phyloP scores from a whole-genome alignment of 2,329 filamentous ascomycete species.

The Fusarium sp. region DNA sequence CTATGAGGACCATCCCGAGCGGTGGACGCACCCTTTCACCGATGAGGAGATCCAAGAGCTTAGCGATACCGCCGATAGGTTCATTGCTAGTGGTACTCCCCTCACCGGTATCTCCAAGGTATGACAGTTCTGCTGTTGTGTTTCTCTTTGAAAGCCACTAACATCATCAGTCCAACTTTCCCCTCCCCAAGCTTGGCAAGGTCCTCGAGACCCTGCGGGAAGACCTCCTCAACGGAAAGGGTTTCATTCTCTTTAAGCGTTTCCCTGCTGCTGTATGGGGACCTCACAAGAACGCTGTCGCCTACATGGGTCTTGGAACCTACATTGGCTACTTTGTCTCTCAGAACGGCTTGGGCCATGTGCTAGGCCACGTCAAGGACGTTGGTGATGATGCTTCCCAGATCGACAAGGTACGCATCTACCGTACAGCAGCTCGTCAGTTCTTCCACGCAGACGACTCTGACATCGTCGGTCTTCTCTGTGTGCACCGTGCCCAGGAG shows the following conservation, averaged over 20 bases:
- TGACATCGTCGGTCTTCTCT: slow-evolving; percentile 84
- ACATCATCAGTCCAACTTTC: slow-evolving; percentile 51
- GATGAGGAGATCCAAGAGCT: slow-evolving; percentile 72
- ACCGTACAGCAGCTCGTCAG: slow-evolving; percentile 75
- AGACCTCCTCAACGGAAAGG: slow-evolving; percentile 76
- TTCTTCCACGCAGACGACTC: slow-evolving; percentile 75
- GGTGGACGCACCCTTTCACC: slow-evolving; percentile 77
- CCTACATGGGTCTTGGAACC: slow-evolving; percentile 89
- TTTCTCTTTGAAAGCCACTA: not conserved
- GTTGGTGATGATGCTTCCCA: slow-evolving; percentile 80
- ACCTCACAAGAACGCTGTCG: slow-evolving; percentile 78
- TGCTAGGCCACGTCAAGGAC: slow-evolving; percentile 89
- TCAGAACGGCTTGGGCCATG: slow-evolving; percentile 84
- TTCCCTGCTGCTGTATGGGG: slow-evolving; percentile 81
- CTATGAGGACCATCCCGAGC: slow-evolving; percentile 68
- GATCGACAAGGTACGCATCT: slow-evolving; percentile 88
- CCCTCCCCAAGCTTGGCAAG: slow-evolving; percentile 52
- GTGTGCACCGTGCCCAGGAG: slow-evolving; percentile 77
- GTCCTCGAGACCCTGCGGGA: slow-evolving; percentile 49
- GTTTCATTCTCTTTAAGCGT: slow-evolving; percentile 88
- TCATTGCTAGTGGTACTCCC: slow-evolving; percentile 69
- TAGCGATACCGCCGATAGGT: slow-evolving; percentile 70
- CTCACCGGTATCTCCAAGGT: slow-evolving; percentile 69
- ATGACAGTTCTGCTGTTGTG: not conserved
- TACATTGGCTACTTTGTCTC: slow-evolving; percentile 88